Evolutionary conservation across 345 rosid genomes (phyloP), one percentile per base, ranked within the genome.

Genomic region (Hibiscus trionum): DNA sequence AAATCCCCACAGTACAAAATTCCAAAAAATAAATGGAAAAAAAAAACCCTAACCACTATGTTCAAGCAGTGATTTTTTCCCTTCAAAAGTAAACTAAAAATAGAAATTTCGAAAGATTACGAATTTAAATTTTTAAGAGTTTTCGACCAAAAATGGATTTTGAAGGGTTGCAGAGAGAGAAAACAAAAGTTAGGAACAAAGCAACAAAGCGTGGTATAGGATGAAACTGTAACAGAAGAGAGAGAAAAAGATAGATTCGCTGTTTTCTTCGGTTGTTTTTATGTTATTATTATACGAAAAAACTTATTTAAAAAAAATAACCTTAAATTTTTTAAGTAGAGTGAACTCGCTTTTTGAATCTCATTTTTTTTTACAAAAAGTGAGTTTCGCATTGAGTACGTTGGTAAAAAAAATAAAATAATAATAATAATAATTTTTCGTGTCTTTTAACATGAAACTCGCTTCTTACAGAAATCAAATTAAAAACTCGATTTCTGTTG

Each of bases 1-100:
- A 75, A 39, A 58, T 8, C 16, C 69, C 39, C 33, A 50, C 26
- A 17, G 68, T 55, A 66, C 67, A 75, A 61, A 72, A 76, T 70
- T 72, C 49, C 24, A 3, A 19, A 56, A 2, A 19, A 59, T 52
- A 55, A 35, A 35, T 35, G 5, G 0, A 35, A 4, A 35, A 3
- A 31, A 3, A 31, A 31, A 42, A 17, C 58, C 66, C 55, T 52
- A 60, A 6, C 11, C 56, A 24, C 21, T 19, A 2, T 31, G 11
- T 12, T 19, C 17, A 19, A 0, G 46, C 66, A 14, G 35, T 2
- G 66, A 16, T 61, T 33, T 61, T 61, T 15, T 61, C 2, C 2
- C 19, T 31, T 7, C 15, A 12, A 59, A 59, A 26, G 21, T 56
- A 2, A 8, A 56, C 9, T 21, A 10, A 8, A 17, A 19, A 1